phyloP scores from a whole-genome alignment of 306 rosid genomes.

The Lithocarpus polystachyus region DNA sequence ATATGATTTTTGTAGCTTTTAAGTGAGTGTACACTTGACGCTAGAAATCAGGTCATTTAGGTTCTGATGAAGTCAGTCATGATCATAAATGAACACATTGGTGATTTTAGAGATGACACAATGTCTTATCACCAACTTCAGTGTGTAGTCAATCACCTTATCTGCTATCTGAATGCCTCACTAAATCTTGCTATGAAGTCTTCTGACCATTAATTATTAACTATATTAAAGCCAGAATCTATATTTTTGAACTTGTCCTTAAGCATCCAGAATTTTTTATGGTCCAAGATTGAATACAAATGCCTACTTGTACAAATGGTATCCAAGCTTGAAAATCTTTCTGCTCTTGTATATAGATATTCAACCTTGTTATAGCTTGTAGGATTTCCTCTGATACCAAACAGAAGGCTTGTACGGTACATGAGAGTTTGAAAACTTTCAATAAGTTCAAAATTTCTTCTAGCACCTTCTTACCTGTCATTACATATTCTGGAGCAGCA shows the following conservation, averaged over 20 bases:
- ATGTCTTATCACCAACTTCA: background rate
- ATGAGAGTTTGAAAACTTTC: background rate
- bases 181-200: background rate
- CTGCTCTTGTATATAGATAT: slow-evolving; percentile 12
- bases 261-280: slow-evolving; percentile 1
- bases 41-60: background rate
- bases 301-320: slow-evolving; percentile 4
- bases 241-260: background rate
- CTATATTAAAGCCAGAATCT: background rate
- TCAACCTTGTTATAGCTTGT: slow-evolving; percentile 1
- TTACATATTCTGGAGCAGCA: slow-evolving; percentile 97
- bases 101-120: background rate
- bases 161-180: background rate
- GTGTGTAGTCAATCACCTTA: background rate
- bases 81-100: background rate
- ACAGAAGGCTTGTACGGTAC: background rate
- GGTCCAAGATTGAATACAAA: background rate
- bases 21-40: background rate
- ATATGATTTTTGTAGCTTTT: background rate
- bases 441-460: slow-evolving; percentile 17
- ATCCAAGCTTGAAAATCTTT: slow-evolving; percentile 7
- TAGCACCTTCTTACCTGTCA: slow-evolving; percentile 66
- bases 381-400: slow-evolving; percentile 3
- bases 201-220: background rate
- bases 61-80: slow-evolving; percentile 5